These are phyloP conservation scores for Cladosporium sp. DNA, from an alignment of 2,329 filamentous ascomycete species.

Conservation along the genomic window DNA sequence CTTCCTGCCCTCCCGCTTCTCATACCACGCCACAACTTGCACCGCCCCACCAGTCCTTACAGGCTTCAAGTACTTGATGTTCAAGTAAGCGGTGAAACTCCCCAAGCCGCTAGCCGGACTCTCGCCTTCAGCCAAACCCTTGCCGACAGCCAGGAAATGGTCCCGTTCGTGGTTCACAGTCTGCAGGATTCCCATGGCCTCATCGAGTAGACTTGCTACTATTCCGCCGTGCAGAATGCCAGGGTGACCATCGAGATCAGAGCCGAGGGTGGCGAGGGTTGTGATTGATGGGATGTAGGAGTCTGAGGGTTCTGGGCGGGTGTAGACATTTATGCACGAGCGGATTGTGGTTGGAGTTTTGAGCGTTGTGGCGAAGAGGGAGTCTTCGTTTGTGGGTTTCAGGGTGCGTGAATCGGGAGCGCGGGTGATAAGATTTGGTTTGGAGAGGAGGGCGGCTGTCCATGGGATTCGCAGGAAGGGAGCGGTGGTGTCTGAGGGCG, in stretches of 20 bases:
- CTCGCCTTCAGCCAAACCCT: constrained; percentile 21
- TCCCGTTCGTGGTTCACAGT: constrained; percentile 37
- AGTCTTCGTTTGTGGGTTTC: constrained; percentile 45
- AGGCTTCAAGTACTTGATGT: constrained; percentile 52
- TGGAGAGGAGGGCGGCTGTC: constrained; percentile 25
- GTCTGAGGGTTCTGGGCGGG: constrained; percentile 27
- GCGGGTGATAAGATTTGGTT: constrained; percentile 37
- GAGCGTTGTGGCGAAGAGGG: constrained; percentile 52
- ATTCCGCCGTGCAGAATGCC: constrained; percentile 56
- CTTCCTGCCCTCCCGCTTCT: constrained; percentile 52
- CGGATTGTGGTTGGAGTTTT: constrained; percentile 48
- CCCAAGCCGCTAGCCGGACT: constrained; percentile 20
- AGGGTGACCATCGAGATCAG: constrained; percentile 52
- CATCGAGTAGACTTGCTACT: constrained; percentile 55
- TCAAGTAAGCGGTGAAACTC: constrained; percentile 52
- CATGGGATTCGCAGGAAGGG: constrained; percentile 31
- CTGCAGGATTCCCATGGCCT: constrained; percentile 51
- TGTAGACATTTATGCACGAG: constrained; percentile 42
- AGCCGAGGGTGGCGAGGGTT: constrained; percentile 44
- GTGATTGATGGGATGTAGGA: constrained; percentile 32
- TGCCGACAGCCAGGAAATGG: constrained; percentile 10
- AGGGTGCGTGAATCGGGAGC: constrained; percentile 34
- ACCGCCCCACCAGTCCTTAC: constrained; percentile 49
- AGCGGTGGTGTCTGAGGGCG: constrained; percentile 22
- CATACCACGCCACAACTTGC: constrained; percentile 40